Conservation (phyloP, 129 eudicot species). For the Glebionis coronaria region DNA sequence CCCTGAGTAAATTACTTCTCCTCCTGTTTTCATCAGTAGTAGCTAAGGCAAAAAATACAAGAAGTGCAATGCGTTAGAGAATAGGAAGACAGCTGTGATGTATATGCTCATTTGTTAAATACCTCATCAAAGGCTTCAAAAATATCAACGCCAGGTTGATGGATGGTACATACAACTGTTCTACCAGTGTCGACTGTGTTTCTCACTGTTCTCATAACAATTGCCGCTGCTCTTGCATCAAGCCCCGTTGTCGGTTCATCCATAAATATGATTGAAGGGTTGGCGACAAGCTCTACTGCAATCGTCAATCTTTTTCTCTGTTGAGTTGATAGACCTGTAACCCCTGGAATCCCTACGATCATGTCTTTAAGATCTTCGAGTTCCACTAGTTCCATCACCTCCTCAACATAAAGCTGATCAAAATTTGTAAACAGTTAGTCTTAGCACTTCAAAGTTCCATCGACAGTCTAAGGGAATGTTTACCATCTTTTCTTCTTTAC, state of each 20-base stretch:
- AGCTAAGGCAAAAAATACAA: constrained; percentile 24
- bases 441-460: background rate
- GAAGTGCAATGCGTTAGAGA: background rate
- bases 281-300: constrained; percentile 53
- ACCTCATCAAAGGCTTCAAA: constrained; percentile 59
- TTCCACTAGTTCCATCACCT: constrained; percentile 47
- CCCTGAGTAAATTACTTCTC: constrained; percentile 42
- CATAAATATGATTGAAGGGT: constrained; percentile 55
- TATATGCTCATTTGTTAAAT: background rate
- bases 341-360: constrained; percentile 46
- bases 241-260: constrained; percentile 61
- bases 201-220: constrained; percentile 53
- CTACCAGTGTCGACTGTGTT: constrained; percentile 52
- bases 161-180: constrained; percentile 55
- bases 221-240: constrained; percentile 61
- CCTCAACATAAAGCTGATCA: constrained; percentile 37
- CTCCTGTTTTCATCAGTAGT: constrained; percentile 42
- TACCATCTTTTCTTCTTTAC: constrained; percentile 35
- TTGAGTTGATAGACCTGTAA: constrained; percentile 45
- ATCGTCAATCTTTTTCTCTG: constrained; percentile 52
- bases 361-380: constrained; percentile 31
- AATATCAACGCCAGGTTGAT: constrained; percentile 52
- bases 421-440: background rate
- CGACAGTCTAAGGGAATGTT: background rate
- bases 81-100: background rate